Evolutionary conservation across 1,139 yeast species (phyloP).

Genomic region (Zygoascus hellenicus): DNA sequence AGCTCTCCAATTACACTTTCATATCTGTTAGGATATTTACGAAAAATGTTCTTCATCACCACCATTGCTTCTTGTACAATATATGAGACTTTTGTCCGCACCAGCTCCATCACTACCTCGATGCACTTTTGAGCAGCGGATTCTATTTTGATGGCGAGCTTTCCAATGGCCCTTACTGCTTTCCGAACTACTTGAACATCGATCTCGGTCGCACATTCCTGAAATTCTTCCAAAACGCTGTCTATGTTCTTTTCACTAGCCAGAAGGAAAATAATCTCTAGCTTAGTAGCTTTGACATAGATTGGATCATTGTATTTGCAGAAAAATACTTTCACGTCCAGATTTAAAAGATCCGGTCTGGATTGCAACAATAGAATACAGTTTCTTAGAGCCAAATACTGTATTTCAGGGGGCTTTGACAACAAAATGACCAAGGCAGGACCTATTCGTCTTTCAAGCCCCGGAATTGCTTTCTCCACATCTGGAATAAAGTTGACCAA

Average conservation of each 20-base stretch:
- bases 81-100: conserved; percentile 63
- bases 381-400: conserved; percentile 75
- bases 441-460: conserved; percentile 57
- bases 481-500: conserved; percentile 58
- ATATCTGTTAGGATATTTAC: conserved; percentile 62
- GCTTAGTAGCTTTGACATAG: conserved; percentile 82
- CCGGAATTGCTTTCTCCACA: conserved; percentile 40
- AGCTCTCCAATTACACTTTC: conserved; percentile 40
- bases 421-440: conserved; percentile 66
- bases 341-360: conserved; percentile 52
- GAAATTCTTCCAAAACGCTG: conserved; percentile 65
- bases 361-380: conserved; percentile 69
- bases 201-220: conserved; percentile 81
- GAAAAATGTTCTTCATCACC: conserved; percentile 67
- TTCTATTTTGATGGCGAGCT: conserved; percentile 70
- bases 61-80: conserved; percentile 76
- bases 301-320: conserved; percentile 81
- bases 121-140: conserved; percentile 60
- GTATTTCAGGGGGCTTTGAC: conserved; percentile 76
- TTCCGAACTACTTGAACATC: conserved; percentile 82
- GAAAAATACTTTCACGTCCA: conserved; percentile 74
- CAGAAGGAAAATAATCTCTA: conserved; percentile 75
- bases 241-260: conserved; percentile 61
- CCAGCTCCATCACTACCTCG: conserved; percentile 52
- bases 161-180: conserved; percentile 86